A percentile compares a stretch with the other conserved stretches of the same genome.
phyloP scores from a whole-genome alignment of 1,284 basidiomycete genomes.

The Apiotrichum montevideense region DNA sequence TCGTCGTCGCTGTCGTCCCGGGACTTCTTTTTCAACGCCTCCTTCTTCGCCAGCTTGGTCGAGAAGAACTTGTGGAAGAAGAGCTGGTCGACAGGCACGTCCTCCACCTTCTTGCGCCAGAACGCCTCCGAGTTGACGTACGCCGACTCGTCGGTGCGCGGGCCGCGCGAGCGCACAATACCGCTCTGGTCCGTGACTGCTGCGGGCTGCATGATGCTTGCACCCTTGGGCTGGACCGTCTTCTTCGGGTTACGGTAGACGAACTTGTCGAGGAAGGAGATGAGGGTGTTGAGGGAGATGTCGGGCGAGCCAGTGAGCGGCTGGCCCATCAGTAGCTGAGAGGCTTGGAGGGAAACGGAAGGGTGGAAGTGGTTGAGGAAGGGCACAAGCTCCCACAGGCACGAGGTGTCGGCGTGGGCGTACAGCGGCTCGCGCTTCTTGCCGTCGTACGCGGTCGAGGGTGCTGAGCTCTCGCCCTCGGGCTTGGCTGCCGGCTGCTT shows the following conservation, averaged over 20 bases:
- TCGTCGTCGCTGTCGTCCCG: slow-evolving; percentile 27
- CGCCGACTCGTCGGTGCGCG: slow-evolving; percentile 40
- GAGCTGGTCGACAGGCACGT: slow-evolving; percentile 82
- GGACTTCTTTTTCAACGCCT: slow-evolving; percentile 45
- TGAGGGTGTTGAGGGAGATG: slow-evolving; percentile 84
- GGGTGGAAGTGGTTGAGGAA: slow-evolving; percentile 87
- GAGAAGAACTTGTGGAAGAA: slow-evolving; percentile 54
- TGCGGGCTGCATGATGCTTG: slow-evolving; percentile 93
- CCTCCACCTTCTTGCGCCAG: slow-evolving; percentile 63
- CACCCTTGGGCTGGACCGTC: slow-evolving; percentile 59
- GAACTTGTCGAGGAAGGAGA: slow-evolving; percentile 82
- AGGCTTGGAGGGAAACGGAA: slow-evolving; percentile 77
- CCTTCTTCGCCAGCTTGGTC: slow-evolving; percentile 52
- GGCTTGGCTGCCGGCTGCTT: slow-evolving; percentile 9
- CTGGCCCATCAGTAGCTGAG: slow-evolving; percentile 64
- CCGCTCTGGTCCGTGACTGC: slow-evolving; percentile 60
- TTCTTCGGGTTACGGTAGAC: slow-evolving; percentile 97
- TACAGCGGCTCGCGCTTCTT: slow-evolving; percentile 87
- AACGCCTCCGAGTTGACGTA: slow-evolving; percentile 61
- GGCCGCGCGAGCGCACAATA: slow-evolving; percentile 66
- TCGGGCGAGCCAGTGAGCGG: slow-evolving; percentile 73
- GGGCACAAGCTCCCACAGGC: slow-evolving; percentile 82
- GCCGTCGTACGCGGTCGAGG: slow-evolving; percentile 60
- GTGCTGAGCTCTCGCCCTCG: slow-evolving; percentile 12
- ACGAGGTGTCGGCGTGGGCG: slow-evolving; percentile 72